Conservation (phyloP, 1,139 yeast genomes). For the Nakaseomyces sp. region DNA sequence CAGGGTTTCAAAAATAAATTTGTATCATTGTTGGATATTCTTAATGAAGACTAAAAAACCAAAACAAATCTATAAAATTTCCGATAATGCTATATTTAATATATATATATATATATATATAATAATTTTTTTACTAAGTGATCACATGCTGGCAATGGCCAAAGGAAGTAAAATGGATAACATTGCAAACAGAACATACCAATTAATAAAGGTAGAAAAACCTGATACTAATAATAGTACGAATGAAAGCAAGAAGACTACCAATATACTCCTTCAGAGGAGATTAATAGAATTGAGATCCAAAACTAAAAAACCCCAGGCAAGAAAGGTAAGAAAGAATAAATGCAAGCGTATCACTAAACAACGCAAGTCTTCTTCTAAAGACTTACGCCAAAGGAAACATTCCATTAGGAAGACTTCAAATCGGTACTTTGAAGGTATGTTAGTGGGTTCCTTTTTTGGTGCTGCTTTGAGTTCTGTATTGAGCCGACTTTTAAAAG, state of each 20-base stretch:
- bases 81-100: too few relatives aligned
- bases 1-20: too few relatives aligned
- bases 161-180: too few relatives aligned
- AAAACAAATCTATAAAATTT: too few relatives aligned
- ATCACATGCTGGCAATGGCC: too few relatives aligned
- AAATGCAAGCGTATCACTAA: neutral
- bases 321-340: neutral
- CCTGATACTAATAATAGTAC: neutral
- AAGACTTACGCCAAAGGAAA: neutral
- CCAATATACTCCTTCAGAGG: neutral
- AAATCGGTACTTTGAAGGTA: slow-evolving; percentile 20
- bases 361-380: neutral
- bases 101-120: too few relatives aligned
- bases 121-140: too few relatives aligned
- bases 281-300: neutral
- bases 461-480: slow-evolving; percentile 25
- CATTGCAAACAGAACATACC: neutral
- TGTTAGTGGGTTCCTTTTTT: slow-evolving; percentile 25
- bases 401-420: neutral
- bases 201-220: neutral
- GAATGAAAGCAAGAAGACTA: neutral
- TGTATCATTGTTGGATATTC: too few relatives aligned
- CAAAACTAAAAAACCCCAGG: neutral
- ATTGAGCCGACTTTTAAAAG: slow-evolving; percentile 15
- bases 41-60: too few relatives aligned